Conservation (phyloP, 108 stramenopile genomes). For the Conticribra weissflogii region DNA sequence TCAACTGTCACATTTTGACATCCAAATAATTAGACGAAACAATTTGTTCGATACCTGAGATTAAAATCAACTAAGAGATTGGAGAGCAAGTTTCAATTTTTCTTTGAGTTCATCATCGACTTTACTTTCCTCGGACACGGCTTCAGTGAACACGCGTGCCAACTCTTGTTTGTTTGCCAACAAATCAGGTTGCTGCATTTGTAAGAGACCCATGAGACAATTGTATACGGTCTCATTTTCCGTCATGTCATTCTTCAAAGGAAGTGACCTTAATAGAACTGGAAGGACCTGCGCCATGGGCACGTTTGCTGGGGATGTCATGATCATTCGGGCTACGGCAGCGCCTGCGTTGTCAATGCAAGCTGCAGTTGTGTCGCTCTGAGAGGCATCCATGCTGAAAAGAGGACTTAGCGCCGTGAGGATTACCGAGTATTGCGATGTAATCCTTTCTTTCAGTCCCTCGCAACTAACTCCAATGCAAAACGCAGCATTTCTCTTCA, state of each 20-base stretch:
- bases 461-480: conserved; percentile 91
- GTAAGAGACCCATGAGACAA: conserved; percentile 86
- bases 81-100: conserved; percentile 67
- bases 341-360: conserved; percentile 93
- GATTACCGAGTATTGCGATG: conserved; percentile 65
- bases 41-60: too few relatives aligned
- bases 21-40: too few relatives aligned
- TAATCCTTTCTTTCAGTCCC: conserved; percentile 66
- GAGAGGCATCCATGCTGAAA: conserved; percentile 67
- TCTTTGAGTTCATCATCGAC: conserved; percentile 84
- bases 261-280: conserved; percentile 81
- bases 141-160: conserved; percentile 71
- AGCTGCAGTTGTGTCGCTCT: conserved; percentile 75
- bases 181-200: conserved; percentile 83
- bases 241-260: conserved; percentile 92
- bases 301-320: conserved; percentile 80
- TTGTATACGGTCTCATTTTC: conserved; percentile 97
- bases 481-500: conserved; percentile 93
- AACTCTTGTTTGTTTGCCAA: conserved; percentile 71
- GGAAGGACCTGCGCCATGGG: conserved; percentile 92
- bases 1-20: too few relatives aligned
- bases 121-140: conserved; percentile 63
- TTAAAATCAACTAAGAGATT: conserved; percentile 46
- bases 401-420: conserved; percentile 87
- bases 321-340: conserved; percentile 91